A percentile compares a stretch with the other conserved stretches of the same genome.
Conservation (phyloP, 78 protist species). For the Dictyostelium capitatum region DNA sequence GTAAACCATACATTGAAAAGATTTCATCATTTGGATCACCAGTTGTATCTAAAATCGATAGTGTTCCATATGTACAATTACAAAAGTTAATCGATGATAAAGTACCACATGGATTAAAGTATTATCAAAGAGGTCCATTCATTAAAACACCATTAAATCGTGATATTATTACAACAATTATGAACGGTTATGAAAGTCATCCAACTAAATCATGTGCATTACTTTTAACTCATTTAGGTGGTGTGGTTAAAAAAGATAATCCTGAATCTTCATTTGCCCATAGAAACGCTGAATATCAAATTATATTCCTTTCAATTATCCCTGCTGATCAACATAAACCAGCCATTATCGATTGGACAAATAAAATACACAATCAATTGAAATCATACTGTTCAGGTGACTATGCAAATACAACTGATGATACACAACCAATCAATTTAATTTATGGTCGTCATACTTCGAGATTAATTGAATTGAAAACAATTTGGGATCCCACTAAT, state of each 20-base stretch:
- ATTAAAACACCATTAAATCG: not conserved
- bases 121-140: conserved; percentile 43
- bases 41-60: not conserved
- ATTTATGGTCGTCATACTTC: not conserved
- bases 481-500: conserved; percentile 2
- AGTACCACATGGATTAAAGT: conserved; percentile 18
- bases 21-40: not conserved
- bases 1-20: not conserved
- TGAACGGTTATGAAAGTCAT: not conserved
- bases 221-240: conserved; percentile 29
- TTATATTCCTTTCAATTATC: conserved; percentile 2
- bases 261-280: not conserved
- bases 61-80: not conserved
- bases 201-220: conserved; percentile 37
- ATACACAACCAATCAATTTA: not conserved
- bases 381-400: not conserved
- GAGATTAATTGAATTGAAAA: conserved; percentile 16
- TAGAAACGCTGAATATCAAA: not conserved
- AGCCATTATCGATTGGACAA: conserved; percentile 9
- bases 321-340: not conserved
- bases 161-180: not conserved
- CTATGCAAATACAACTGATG: conserved; percentile 15
- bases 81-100: conserved; percentile 24
- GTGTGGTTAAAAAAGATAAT: not conserved
- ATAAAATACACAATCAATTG: not conserved